Conservation (phyloP, 2,329 filamentous ascomycete species). For the Akanthomyces muscarius region DNA sequence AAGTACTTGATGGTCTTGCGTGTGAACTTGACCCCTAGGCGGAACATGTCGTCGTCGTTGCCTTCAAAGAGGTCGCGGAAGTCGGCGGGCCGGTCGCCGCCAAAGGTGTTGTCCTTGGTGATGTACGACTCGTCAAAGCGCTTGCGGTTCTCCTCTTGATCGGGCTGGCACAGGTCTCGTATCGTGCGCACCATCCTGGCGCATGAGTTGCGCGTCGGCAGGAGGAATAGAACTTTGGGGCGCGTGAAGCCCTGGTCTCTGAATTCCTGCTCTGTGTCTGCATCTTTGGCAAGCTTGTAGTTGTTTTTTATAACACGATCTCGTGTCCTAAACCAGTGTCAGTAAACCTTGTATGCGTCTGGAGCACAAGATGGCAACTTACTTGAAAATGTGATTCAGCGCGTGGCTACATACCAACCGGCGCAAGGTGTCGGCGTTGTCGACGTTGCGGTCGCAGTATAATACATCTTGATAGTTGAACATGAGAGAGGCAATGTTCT, state of each 20-base stretch:
- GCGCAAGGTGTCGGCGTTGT: slow-evolving; percentile 66
- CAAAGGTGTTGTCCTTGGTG: slow-evolving; percentile 60
- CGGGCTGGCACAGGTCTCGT: slow-evolving; percentile 69
- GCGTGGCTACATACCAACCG: slow-evolving; percentile 75
- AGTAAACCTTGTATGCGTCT: slow-evolving; percentile 10
- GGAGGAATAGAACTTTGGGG: slow-evolving; percentile 85
- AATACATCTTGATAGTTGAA: slow-evolving; percentile 82
- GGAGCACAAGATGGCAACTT: slow-evolving; percentile 26
- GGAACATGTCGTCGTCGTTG: slow-evolving; percentile 97
- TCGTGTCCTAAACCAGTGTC: slow-evolving; percentile 56
- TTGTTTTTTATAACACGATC: slow-evolving; percentile 93
- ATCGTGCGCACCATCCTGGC: slow-evolving; percentile 75
- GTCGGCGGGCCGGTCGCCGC: slow-evolving; percentile 74
- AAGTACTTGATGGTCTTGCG: slow-evolving; percentile 95
- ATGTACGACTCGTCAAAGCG: slow-evolving; percentile 83
- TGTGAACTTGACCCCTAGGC: slow-evolving; percentile 93
- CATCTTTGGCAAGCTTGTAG: slow-evolving; percentile 66
- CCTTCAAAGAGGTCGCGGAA: slow-evolving; percentile 87
- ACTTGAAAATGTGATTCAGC: slow-evolving; percentile 89
- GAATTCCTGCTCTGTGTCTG: slow-evolving; percentile 64
- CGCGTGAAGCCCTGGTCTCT: slow-evolving; percentile 94
- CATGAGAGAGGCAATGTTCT: slow-evolving; percentile 63
- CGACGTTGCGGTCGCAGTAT: slow-evolving; percentile 65
- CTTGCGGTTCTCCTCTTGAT: slow-evolving; percentile 93
- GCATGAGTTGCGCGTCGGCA: slow-evolving; percentile 85